Evolutionary conservation across 768 basidiomycete genomes (phyloP).

Genomic region (Collybia sordida): DNA sequence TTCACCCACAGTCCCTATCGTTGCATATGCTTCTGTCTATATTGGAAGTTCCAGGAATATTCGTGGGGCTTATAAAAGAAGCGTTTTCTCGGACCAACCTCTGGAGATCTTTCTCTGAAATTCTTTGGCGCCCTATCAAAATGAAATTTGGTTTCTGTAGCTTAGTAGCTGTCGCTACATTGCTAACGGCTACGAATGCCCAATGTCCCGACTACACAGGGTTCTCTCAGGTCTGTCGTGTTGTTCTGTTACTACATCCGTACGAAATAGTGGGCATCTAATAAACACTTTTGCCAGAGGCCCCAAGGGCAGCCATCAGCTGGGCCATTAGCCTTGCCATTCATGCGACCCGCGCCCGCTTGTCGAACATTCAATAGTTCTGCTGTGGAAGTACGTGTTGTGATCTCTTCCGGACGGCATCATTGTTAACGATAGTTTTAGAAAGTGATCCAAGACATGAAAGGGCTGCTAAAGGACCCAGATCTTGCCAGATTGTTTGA

Average conservation of each 20-base stretch:
- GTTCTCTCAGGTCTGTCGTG: conserved; percentile 53
- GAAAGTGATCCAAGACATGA: conserved; percentile 80
- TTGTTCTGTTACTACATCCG: too few relatives aligned
- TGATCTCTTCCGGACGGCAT: neutral
- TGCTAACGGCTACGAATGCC: conserved; percentile 26
- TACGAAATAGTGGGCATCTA: neutral
- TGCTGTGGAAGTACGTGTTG: conserved; percentile 58
- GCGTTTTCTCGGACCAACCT: neutral
- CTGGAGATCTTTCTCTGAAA: neutral
- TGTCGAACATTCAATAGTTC: conserved; percentile 79
- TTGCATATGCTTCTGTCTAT: conserved; percentile 18
- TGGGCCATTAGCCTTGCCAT: conserved; percentile 65
- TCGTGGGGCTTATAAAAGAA: conserved; percentile 15
- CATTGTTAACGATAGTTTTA: conserved; percentile 20
- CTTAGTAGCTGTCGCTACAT: conserved; percentile 22
- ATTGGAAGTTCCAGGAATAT: conserved; percentile 6
- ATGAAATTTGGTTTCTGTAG: conserved; percentile 20
- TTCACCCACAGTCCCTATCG: neutral
- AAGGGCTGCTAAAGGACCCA: conserved; percentile 66
- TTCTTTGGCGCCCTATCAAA: conserved; percentile 12
- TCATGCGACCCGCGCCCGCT: conserved; percentile 66
- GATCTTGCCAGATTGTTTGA: conserved; percentile 79
- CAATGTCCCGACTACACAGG: conserved; percentile 63
- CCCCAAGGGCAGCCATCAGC: conserved; percentile 61
- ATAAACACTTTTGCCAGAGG: conserved; percentile 30